Evolutionary conservation across 2,329 filamentous ascomycete species (phyloP).

Genomic region (Hysterium pulicare): DNA sequence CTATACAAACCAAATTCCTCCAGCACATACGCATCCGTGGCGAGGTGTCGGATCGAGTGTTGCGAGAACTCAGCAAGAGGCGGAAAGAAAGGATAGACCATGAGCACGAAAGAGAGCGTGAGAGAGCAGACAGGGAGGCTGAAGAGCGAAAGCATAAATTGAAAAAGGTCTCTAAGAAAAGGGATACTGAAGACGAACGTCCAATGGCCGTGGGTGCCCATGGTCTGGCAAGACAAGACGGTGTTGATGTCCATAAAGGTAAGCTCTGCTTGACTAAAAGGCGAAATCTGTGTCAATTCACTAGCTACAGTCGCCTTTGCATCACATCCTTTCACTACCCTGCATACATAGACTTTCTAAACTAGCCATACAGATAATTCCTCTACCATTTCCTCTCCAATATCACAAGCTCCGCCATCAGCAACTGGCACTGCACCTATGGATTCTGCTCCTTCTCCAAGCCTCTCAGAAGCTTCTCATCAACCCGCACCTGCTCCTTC

Average conservation of each 20-base stretch:
- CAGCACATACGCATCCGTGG: constrained; percentile 51
- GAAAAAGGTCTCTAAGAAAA: constrained; percentile 71
- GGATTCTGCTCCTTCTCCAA: constrained; percentile 62
- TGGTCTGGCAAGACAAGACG: constrained; percentile 62
- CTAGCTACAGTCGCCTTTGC: too few relatives aligned
- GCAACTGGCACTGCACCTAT: constrained; percentile 54
- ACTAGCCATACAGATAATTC: constrained; percentile 33
- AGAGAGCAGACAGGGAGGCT: constrained; percentile 47
- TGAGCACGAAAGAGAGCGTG: constrained; percentile 49
- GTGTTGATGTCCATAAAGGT: constrained; percentile 59
- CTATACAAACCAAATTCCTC: constrained; percentile 57
- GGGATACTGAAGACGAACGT: constrained; percentile 64
- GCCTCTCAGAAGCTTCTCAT: constrained; percentile 54
- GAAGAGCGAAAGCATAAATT: constrained; percentile 48
- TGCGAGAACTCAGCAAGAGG: constrained; percentile 65
- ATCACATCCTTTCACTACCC: too few relatives aligned
- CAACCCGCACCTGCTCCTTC: constrained; percentile 60
- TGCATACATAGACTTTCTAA: too few relatives aligned
- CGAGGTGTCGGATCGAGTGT: constrained; percentile 66
- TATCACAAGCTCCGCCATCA: constrained; percentile 43
- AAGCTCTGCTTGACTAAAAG: constrained; percentile 7
- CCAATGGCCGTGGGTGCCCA: constrained; percentile 62
- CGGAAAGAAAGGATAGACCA: constrained; percentile 60
- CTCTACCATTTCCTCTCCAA: constrained; percentile 38
- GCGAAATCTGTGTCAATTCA: background rate